Evolutionary conservation across 345 rosid genomes (phyloP).

Genomic region (Eucalyptus virginea): DNA sequence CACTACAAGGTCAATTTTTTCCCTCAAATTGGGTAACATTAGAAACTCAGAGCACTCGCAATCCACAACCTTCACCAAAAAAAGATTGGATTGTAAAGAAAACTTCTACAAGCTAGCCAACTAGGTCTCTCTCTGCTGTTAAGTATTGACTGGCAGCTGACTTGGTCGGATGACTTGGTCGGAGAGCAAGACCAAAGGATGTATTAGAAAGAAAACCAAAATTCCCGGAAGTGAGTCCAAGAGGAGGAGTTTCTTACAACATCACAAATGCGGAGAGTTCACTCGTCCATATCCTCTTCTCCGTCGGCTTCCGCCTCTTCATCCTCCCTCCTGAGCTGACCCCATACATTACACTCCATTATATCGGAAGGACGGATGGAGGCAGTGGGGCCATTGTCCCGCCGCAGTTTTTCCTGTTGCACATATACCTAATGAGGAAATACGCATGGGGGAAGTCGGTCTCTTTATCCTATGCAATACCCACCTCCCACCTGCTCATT

Average conservation of each 20-base stretch:
- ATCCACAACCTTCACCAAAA: not conserved
- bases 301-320: conserved; percentile 2
- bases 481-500: not conserved
- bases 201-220: not conserved
- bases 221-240: not conserved
- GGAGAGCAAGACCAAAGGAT: not conserved
- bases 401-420: conserved; percentile 44
- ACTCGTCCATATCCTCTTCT: not conserved
- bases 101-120: not conserved
- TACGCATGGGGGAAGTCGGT: conserved; percentile 67
- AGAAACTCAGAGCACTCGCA: not conserved
- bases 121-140: not conserved
- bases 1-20: not conserved
- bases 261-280: not conserved
- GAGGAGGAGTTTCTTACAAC: not conserved
- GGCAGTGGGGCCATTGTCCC: conserved; percentile 79
- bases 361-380: conserved; percentile 16
- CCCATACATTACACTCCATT: conserved; percentile 40
- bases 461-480: not conserved
- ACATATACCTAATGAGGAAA: conserved; percentile 68
- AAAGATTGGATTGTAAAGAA: not conserved
- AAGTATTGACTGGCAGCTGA: not conserved
- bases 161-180: not conserved
- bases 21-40: not conserved
- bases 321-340: conserved; percentile 45